Evolutionary conservation across 176 grass and related monocot species (phyloP).

Genomic region (Panicum miliaceum): DNA sequence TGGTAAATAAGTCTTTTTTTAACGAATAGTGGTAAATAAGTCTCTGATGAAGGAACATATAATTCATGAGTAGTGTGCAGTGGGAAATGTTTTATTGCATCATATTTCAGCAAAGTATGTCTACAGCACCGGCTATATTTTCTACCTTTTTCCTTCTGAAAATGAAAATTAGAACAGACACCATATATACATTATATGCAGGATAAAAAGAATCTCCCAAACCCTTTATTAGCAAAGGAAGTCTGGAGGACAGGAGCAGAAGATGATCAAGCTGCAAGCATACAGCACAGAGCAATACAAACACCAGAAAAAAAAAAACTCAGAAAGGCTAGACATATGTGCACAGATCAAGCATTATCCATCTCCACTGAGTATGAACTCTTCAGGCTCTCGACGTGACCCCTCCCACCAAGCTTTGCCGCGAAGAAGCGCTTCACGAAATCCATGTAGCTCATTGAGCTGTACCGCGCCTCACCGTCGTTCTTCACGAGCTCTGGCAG

Average conservation of each 20-base stretch:
- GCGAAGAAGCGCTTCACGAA: background rate
- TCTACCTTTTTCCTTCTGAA: background rate
- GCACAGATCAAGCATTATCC: background rate
- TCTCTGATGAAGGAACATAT: background rate
- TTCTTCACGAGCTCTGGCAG: constrained; percentile 25
- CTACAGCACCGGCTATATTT: background rate
- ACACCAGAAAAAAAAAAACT: background rate
- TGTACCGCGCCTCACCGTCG: background rate
- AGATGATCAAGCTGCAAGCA: no score
- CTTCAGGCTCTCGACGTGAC: background rate
- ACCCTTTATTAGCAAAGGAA: background rate
- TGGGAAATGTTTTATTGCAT: constrained; percentile 13
- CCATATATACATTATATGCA: background rate
- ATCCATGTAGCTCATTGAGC: background rate
- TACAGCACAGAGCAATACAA: background rate
- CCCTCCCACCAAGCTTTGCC: background rate
- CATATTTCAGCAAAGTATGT: background rate
- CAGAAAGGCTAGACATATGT: background rate
- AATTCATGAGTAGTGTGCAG: background rate
- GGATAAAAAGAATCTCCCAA: background rate
- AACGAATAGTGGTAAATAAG: background rate
- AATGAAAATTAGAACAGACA: background rate
- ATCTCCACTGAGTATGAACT: background rate
- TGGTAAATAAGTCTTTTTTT: background rate
- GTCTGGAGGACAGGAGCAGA: background rate